Conservation (phyloP, 2,329 filamentous ascomycete genomes). For the Rutstroemia sp. region DNA sequence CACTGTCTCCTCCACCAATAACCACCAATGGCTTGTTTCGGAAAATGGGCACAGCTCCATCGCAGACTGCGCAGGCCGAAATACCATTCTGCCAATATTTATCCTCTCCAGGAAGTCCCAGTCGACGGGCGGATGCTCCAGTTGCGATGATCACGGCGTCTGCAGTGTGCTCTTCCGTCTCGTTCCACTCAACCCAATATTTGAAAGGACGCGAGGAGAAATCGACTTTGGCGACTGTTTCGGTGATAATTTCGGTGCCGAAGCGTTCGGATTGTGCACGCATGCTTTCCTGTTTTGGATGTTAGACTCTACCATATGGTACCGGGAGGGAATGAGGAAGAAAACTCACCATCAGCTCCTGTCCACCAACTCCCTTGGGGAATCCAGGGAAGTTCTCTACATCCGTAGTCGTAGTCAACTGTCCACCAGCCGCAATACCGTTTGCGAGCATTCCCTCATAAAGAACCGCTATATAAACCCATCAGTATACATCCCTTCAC, state of each 20-base stretch:
- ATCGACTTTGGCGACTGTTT: constrained; percentile 87
- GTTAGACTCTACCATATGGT: background rate
- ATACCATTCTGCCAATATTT: constrained; percentile 97
- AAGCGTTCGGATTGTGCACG: constrained; percentile 83
- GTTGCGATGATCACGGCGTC: constrained; percentile 93
- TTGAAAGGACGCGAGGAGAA: constrained; percentile 79
- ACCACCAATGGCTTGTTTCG: constrained; percentile 91
- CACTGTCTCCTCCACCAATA: constrained; percentile 93
- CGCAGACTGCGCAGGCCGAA: constrained; percentile 93
- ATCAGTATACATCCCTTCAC: background rate
- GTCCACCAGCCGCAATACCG: constrained; percentile 89
- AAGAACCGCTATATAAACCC: constrained; percentile 53
- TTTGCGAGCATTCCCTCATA: constrained; percentile 99
- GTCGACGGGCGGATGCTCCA: constrained; percentile 80
- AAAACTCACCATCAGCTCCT: constrained; percentile 62
- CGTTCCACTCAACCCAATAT: constrained; percentile 88
- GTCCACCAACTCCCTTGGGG: constrained; percentile 78
- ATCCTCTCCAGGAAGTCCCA: constrained; percentile 81
- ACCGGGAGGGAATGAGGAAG: background rate
- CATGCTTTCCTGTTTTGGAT: constrained; percentile 61
- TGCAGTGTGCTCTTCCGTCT: constrained; percentile 73
- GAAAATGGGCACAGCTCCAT: constrained; percentile 96
- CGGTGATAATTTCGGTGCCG: constrained; percentile 86
- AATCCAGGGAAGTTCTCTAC: constrained; percentile 98
- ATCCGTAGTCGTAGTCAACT: constrained; percentile 96